A percentile compares a stretch with the other conserved stretches of the same genome.
phyloP scores from a whole-genome alignment of 2,329 filamentous ascomycete species.

The Cladosporium velox region DNA sequence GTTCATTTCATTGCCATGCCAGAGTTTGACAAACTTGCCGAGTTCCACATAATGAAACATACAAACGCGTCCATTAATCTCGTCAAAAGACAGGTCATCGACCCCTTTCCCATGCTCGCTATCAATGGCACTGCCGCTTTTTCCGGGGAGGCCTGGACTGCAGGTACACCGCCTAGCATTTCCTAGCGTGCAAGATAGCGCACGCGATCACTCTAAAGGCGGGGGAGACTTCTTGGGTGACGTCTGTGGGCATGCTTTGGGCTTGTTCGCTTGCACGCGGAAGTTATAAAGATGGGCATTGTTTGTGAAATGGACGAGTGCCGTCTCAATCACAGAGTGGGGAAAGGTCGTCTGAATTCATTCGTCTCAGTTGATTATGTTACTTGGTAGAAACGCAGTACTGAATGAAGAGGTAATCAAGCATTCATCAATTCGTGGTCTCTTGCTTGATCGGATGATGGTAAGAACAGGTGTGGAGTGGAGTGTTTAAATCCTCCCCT shows the following conservation, averaged over 20 bases:
- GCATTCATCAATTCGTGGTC: neutral
- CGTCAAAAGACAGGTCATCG: neutral
- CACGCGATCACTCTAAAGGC: conserved; percentile 12
- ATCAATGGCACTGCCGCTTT: neutral
- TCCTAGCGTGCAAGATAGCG: conserved; percentile 4
- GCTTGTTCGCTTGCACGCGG: neutral
- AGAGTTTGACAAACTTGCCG: neutral
- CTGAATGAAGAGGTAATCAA: neutral
- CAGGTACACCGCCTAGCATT: conserved; percentile 4
- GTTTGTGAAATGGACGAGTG: neutral
- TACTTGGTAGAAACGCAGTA: too few species aligned
- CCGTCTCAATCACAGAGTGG: neutral
- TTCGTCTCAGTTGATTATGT: too few species aligned
- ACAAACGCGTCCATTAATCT: neutral
- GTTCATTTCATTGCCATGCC: neutral
- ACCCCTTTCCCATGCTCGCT: conserved; percentile 2
- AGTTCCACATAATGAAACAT: neutral
- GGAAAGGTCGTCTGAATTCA: too few species aligned
- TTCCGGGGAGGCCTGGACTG: conserved; percentile 5
- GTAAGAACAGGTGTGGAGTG: neutral
- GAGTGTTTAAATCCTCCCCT: neutral
- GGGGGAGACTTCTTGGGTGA: neutral
- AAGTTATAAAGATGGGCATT: neutral
- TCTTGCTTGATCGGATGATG: neutral
- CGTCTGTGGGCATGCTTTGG: neutral